A percentile compares a stretch with the other conserved stretches of the same genome.
These are phyloP conservation scores for Phytophthora quininea DNA, from an alignment of 352 stramenopile genomes.

Conservation along the genomic window DNA sequence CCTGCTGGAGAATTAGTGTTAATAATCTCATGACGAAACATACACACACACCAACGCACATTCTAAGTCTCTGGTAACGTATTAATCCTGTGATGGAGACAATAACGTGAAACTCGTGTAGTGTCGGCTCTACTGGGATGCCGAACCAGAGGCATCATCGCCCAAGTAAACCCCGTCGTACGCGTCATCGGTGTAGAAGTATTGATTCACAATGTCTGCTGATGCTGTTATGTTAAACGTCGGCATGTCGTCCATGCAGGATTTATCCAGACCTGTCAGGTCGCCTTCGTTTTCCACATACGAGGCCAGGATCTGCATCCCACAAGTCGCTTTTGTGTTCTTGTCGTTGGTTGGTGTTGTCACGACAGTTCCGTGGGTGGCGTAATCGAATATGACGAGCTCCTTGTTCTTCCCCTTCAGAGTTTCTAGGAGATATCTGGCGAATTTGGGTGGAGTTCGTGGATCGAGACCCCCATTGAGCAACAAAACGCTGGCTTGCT, in stretches of 20 bases:
- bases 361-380: slow-evolving; percentile 29
- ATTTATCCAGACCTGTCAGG: slow-evolving; percentile 36
- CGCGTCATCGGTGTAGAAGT: background rate
- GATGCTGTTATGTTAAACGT: slow-evolving; percentile 24
- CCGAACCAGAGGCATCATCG: background rate
- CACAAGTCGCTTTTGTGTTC: slow-evolving; percentile 28
- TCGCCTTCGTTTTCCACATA: slow-evolving; percentile 38
- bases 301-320: slow-evolving; percentile 40
- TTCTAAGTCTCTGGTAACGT: too few relatives aligned
- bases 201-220: background rate
- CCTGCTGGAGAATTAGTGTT: slow-evolving; percentile 15
- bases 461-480: slow-evolving; percentile 45
- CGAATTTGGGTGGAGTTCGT: slow-evolving; percentile 54
- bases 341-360: slow-evolving; percentile 24
- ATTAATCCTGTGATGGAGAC: too few relatives aligned
- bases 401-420: slow-evolving; percentile 34
- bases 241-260: slow-evolving; percentile 33
- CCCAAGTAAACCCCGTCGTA: background rate
- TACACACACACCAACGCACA: background rate
- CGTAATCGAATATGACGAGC: slow-evolving; percentile 42
- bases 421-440: slow-evolving; percentile 27
- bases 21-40: background rate
- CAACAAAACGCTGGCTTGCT: slow-evolving; percentile 39
- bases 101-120: too few relatives aligned
- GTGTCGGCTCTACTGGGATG: background rate